phyloP scores from a whole-genome alignment of 2,329 filamentous ascomycete genomes.

The Neobulgaria alba region DNA sequence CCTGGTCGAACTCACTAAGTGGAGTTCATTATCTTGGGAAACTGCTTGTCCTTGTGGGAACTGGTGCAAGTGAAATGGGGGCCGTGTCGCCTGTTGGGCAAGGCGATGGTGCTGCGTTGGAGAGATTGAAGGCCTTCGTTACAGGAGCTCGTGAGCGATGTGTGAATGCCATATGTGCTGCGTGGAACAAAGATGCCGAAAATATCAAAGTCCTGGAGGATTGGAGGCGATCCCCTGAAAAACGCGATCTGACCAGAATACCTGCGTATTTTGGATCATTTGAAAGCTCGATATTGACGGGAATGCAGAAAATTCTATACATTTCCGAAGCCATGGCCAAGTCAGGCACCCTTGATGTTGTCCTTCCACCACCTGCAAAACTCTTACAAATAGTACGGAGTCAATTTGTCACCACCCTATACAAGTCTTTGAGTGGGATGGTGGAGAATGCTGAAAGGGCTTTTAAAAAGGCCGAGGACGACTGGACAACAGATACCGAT shows the following conservation, averaged over 20 bases:
- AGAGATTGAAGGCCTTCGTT: constrained; percentile 68
- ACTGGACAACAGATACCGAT: constrained; percentile 28
- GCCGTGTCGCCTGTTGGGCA: constrained; percentile 58
- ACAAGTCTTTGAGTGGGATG: constrained; percentile 90
- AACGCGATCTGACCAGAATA: constrained; percentile 84
- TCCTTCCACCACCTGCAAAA: constrained; percentile 78
- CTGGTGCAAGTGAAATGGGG: constrained; percentile 78
- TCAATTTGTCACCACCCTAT: constrained; percentile 88
- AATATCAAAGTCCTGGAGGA: constrained; percentile 89
- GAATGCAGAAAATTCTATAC: constrained; percentile 94
- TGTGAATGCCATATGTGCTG: constrained; percentile 74
- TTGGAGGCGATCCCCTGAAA: constrained; percentile 77
- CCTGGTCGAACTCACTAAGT: constrained; percentile 82
- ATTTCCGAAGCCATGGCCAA: constrained; percentile 77
- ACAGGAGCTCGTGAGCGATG: constrained; percentile 74
- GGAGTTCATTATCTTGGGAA: constrained; percentile 85
- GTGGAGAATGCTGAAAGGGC: constrained; percentile 89
- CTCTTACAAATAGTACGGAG: constrained; percentile 82
- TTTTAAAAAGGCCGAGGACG: constrained; percentile 44
- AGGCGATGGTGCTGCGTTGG: constrained; percentile 49
- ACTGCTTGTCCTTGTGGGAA: constrained; percentile 74
- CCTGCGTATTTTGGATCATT: constrained; percentile 79
- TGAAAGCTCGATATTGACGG: constrained; percentile 69
- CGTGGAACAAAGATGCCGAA: constrained; percentile 91
- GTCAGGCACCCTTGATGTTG: constrained; percentile 64